Evolutionary conservation across 768 basidiomycete species (phyloP), one percentile per base, ranked within the genome.

Genomic region (Tulasnella sp.): DNA sequence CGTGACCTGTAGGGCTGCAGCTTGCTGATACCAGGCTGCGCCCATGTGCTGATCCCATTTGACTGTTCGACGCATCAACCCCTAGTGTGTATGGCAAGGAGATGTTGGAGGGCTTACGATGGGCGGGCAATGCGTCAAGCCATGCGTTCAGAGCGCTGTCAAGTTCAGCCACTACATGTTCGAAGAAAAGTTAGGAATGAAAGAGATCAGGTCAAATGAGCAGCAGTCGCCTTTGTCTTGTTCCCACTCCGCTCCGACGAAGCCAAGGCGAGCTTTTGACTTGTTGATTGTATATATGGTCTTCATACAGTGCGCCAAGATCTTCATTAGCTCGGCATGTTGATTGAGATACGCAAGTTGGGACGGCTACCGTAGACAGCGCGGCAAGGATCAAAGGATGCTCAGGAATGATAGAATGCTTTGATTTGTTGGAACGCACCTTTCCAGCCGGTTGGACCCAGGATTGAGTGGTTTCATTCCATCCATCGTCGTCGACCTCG

Each of bases 401-500:
- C 41, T n/a, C n/a, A n/a, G n/a, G n/a, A n/a, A n/a, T n/a, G n/a
- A n/a, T n/a, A n/a, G n/a, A n/a, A n/a, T n/a, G n/a, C n/a, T n/a
- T n/a, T n/a, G n/a, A n/a, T n/a, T n/a, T n/a, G n/a, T n/a, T n/a
- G 5, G 15, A 48, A 52, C 45, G 5, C 45, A 19, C 45, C 45
- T 75, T 79, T 4, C 72, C 75, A 7, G 71, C 65, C 1, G 86
- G 87, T 66, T 88, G 86, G 53, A 78, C 72, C 68, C 85, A 87
- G 17, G 75, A 76, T 34, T 76, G 72, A 1, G 75, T 71, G 0
- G 80, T 79, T 64, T 73, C 70, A 15, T 80, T 76, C 88, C 87
- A 92, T 66, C 81, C 89, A 66, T 84, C 82, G 62, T 86, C 84
- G 63, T 93, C 87, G 15, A 90, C 83, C 68, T 89, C 87, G 4